Evolutionary conservation across 352 stramenopile genomes (phyloP), one percentile per base, ranked within the genome.

Genomic region (Phytophthora hybrid): DNA sequence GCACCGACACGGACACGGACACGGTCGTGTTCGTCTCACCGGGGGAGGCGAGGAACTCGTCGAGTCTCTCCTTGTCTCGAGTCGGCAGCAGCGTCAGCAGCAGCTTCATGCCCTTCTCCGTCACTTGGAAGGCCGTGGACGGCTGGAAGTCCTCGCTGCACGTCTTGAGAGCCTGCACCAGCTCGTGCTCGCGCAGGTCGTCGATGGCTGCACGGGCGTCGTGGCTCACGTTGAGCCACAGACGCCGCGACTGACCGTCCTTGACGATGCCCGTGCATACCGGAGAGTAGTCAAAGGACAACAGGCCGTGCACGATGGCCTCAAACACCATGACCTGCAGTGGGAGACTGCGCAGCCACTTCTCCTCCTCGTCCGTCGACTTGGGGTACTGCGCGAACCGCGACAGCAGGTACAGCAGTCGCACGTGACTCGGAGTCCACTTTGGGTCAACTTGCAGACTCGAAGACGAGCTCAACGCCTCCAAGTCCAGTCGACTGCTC

Each of bases 281-380:
- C 11, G 97, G 97, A 52, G 97, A 98, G 78, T 99, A 99, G 80
- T 99, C 97, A 74, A 98, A 99, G 71, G 99, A 93, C 23, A 99
- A 66, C 1, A 99, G 88, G 51, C 96, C 87, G 52, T 92, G 80
- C 29, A 99, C 94, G 59, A 99, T 98, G 4, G 94, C 97, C 61
- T 99, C 97, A 81, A 99, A 99, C 34, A 99, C 90, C 44, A 99
- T 87, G 59, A 99, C 97, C 47, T 98, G 89, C 58, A 99, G 73
- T 26, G 97, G 94, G 31, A 97, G 88, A 76, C 98, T 99, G 21
- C 96, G 90, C 32, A 99, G 80, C 97, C 97, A 99, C 71, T 97
- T 89, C 74, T 99, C 97, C 44, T 98, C 96, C 65, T 98, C 89
- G 47, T 98, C 93, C 16, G 84, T 90, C 32, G 89, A 85, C 49